Conservation (phyloP, 352 stramenopile genomes). For the Phytophthora boehmeriae region DNA sequence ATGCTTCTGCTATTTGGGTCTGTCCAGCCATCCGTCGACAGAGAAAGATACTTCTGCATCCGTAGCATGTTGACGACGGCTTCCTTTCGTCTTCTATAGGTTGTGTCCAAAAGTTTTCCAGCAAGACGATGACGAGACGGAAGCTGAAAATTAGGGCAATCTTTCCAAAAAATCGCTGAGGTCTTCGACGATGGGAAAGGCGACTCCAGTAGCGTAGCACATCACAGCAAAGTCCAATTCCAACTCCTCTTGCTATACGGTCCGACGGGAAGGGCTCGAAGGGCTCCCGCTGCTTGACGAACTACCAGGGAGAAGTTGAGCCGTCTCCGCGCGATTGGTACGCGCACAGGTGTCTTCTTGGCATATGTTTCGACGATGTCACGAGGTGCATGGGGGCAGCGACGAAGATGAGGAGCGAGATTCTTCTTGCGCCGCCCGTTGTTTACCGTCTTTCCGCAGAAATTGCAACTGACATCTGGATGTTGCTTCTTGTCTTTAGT, state of each 20-base stretch:
- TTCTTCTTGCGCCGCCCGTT: not conserved
- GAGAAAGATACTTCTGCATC: not conserved
- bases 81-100: not conserved
- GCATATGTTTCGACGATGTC: not conserved
- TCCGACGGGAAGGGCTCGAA: not conserved
- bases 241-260: not conserved
- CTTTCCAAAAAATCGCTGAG: not conserved
- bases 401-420: not conserved
- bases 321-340: no score
- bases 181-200: not conserved
- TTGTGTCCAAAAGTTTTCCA: not conserved
- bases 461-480: not conserved
- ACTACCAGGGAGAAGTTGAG: not conserved
- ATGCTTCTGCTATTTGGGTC: slow-evolving; percentile 2
- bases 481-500: not conserved
- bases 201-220: not conserved
- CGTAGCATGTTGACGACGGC: not conserved
- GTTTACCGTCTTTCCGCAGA: not conserved
- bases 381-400: not conserved
- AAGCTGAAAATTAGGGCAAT: not conserved
- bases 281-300: not conserved
- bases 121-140: not conserved
- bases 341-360: not conserved
- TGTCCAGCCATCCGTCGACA: slow-evolving; percentile 3
- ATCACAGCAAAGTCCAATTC: not conserved